Evolutionary conservation across 805 yeast species (phyloP).

Genomic region (Kazachstania taianensis): DNA sequence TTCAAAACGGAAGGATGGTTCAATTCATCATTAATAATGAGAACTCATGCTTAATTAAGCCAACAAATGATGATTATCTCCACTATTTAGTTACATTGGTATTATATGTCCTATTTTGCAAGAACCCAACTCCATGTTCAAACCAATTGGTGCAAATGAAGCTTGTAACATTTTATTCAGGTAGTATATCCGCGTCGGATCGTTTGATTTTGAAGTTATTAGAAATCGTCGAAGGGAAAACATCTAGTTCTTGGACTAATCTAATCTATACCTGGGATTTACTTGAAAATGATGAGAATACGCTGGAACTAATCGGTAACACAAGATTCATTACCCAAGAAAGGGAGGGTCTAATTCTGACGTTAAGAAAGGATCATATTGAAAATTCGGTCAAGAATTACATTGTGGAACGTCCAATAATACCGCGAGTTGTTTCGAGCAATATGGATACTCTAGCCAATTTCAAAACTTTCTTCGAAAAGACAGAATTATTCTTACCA

Average conservation of each 20-base stretch:
- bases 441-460: conserved; percentile 6
- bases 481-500: conserved; percentile 6
- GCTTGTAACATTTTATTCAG: conserved; percentile 48
- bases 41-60: conserved; percentile 27
- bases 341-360: conserved; percentile 40
- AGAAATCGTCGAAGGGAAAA: conserved; percentile 43
- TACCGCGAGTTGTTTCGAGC: conserved; percentile 18
- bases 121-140: conserved; percentile 39
- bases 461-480: conserved; percentile 26
- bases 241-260: conserved; percentile 54
- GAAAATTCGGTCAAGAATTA: conserved; percentile 37
- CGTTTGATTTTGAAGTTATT: conserved; percentile 48
- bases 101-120: conserved; percentile 39
- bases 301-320: conserved; percentile 36
- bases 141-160: conserved; percentile 38
- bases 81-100: conserved; percentile 38
- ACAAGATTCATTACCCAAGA: conserved; percentile 38
- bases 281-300: conserved; percentile 31
- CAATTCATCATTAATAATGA: conserved; percentile 56
- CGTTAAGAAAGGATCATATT: conserved; percentile 41
- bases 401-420: conserved; percentile 16
- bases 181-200: conserved; percentile 54
- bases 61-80: conserved; percentile 14
- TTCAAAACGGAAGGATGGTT: conserved; percentile 42
- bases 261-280: conserved; percentile 60